These are phyloP conservation scores for Nothophoma quercina DNA, from an alignment of 2,329 filamentous ascomycete species.

Conservation along the genomic window DNA sequence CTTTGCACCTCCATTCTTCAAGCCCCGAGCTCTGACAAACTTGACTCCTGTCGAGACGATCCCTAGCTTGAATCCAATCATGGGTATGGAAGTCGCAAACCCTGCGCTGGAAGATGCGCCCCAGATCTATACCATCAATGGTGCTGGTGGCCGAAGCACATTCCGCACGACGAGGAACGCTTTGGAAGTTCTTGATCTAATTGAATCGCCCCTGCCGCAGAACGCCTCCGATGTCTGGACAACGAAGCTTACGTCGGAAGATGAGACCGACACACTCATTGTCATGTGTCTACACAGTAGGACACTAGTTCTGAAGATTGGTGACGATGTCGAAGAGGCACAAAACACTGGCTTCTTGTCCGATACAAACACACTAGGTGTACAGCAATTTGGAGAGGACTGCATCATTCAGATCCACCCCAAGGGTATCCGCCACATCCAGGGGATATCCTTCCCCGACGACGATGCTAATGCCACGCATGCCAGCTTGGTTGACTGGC, in stretches of 20 bases:
- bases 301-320: slow-evolving; percentile 92
- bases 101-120: slow-evolving; percentile 91
- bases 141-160: slow-evolving; percentile 84
- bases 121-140: slow-evolving; percentile 93
- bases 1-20: slow-evolving; percentile 84
- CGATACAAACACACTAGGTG: slow-evolving; percentile 85
- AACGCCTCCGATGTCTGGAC: slow-evolving; percentile 96
- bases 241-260: slow-evolving; percentile 80
- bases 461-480: slow-evolving; percentile 33
- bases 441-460: slow-evolving; percentile 60
- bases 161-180: slow-evolving; percentile 95
- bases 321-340: slow-evolving; percentile 95
- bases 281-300: slow-evolving; percentile 91
- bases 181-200: slow-evolving; percentile 90
- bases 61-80: slow-evolving; percentile 86
- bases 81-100: slow-evolving; percentile 92
- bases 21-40: slow-evolving; percentile 80
- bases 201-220: slow-evolving; percentile 89
- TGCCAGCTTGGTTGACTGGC: slow-evolving; percentile 88
- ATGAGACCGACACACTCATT: slow-evolving; percentile 93
- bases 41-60: slow-evolving; percentile 84
- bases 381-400: slow-evolving; percentile 93
- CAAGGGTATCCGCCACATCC: slow-evolving; percentile 93
- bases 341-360: slow-evolving; percentile 92
- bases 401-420: slow-evolving; percentile 93